These are phyloP conservation scores for Mucor velutinosus DNA, from an alignment of 371 early-diverging fungal species.

Conservation along the genomic window DNA sequence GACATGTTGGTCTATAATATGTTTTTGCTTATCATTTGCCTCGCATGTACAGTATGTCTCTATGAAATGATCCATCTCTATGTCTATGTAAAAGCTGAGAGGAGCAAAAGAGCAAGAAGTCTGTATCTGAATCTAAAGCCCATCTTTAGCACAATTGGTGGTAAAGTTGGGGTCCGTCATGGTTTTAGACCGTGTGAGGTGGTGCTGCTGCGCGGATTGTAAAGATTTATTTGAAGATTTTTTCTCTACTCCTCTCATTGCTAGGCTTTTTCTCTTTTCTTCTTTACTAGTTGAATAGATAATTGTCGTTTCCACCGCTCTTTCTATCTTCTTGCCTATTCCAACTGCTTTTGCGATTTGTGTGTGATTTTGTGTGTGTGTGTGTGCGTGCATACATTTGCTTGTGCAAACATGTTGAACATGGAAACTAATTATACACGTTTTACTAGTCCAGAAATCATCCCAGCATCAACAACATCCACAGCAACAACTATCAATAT, in stretches of 20 bases:
- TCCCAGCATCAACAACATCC: no score
- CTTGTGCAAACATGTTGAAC: not conserved
- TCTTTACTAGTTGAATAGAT: not conserved
- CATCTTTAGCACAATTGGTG: not conserved
- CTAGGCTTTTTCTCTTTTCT: slow-evolving; percentile 1
- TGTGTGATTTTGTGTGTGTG: not conserved
- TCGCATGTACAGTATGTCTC: slow-evolving; percentile 10
- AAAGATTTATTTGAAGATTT: slow-evolving; percentile 4
- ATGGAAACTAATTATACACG: not conserved
- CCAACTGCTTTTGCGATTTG: not conserved
- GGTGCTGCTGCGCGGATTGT: slow-evolving; percentile 8
- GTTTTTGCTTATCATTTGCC: slow-evolving; percentile 8
- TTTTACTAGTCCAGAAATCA: not conserved
- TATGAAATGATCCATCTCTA: slow-evolving; percentile 5
- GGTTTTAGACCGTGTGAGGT: not conserved
- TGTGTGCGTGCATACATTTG: not conserved
- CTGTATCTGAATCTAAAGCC: no score
- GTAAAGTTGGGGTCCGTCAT: not conserved
- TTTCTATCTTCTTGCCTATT: not conserved
- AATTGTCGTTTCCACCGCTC: not conserved
- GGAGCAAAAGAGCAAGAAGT: no score
- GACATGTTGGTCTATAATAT: slow-evolving; percentile 17
- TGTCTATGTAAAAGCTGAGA: no score
- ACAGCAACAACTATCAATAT: not conserved
- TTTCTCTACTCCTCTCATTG: not conserved